These are phyloP conservation scores for Aegle marmelos DNA, from an alignment of 345 rosid species.

Conservation along the genomic window DNA sequence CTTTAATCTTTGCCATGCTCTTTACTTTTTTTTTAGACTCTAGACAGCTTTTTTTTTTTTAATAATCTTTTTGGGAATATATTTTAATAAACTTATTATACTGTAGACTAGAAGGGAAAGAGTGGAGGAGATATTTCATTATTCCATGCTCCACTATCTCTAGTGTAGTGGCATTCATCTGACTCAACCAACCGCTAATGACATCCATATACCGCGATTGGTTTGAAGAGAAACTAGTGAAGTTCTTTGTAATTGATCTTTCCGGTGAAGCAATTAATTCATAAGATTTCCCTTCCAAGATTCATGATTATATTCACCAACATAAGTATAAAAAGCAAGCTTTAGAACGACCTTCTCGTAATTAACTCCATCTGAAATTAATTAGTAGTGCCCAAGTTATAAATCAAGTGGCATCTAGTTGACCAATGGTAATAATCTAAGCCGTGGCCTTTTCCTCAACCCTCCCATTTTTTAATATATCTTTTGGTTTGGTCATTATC, in stretches of 20 bases:
- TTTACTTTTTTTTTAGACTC: no score
- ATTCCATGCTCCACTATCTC: not conserved
- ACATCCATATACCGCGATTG: not conserved
- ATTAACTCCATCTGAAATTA: not conserved
- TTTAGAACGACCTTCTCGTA: not conserved
- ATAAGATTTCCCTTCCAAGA: not conserved
- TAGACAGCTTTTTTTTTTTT: no score
- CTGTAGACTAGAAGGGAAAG: not conserved
- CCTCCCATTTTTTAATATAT: not conserved
- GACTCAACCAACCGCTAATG: not conserved
- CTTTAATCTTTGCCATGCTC: no score
- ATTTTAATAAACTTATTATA: no score
- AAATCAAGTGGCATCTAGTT: no score
- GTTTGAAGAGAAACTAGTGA: not conserved
- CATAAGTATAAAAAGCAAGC: not conserved
- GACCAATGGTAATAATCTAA: not conserved
- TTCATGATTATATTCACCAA: not conserved
- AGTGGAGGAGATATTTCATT: not conserved
- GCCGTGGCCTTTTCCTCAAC: not conserved
- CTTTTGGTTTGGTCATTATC: not conserved
- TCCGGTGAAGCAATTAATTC: not conserved
- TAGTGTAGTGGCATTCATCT: not conserved
- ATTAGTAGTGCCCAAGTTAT: not conserved
- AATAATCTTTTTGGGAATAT: no score
- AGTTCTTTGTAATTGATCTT: not conserved